Base-by-base conservation (phyloP, 116 monocot species). In the Dioscorea cayenensis region DNA sequence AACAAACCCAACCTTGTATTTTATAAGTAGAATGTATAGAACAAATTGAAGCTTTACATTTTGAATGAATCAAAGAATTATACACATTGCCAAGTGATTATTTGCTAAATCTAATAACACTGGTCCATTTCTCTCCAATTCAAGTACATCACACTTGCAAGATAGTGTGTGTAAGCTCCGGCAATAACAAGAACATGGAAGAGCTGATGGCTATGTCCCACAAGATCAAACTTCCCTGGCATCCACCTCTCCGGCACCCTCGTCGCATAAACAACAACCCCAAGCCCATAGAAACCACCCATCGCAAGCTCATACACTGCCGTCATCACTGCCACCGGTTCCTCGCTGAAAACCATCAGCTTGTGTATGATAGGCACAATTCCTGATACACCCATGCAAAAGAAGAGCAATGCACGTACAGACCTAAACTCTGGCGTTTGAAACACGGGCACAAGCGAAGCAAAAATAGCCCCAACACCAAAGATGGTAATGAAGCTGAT, bases 161-260 rank as follows among this genome's bases (percentile, higher is more conserved):
- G 55, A 52, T 70, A 70, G 28, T 70, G 70, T 28, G 70, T 17
- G 70, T 70, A 70, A 14, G 70, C 70, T 32, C 70, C 70, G 12
- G 70, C 70, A 58, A 70, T 70, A 28, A 70, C 70, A 6, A 70
- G 52, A 16, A 70, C 52, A 59, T 70, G 70, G 29, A 70, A 70
- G 17, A 70, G 28, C 32, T 70, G 70, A 70, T 70, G 70, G 28
- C 70, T 70, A 32, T 70, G 70, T 27, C 70, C 70, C 0, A 70
- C 70, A 27, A 70, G 8, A 35, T 70, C 70, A 32, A 70, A 70
- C 28, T 32, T 70, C 55, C 70, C 70, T n/a, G 70, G 70, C 70
- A 70, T 17, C 70, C 70, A 70, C 19, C 70, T 55, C 55, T 70
- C 70, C 6, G 70, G 70, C 29, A 70, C 58, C 70, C 70, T 55